Conservation (phyloP, 2,329 filamentous ascomycete genomes). For the Scedosporium dehoogii region DNA sequence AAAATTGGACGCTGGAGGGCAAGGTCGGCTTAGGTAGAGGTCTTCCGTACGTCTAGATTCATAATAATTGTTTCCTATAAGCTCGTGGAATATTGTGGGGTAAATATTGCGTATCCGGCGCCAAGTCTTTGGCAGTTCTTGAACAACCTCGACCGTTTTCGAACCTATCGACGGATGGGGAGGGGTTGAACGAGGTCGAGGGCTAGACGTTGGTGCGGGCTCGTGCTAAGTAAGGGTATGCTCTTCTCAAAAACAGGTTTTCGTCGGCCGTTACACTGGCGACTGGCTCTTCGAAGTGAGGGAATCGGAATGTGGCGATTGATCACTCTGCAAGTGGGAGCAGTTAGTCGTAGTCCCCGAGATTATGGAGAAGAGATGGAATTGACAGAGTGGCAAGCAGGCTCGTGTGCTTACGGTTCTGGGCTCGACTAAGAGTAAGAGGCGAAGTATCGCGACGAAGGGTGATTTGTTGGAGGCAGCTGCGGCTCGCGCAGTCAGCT, state of each 20-base stretch:
- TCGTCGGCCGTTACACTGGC: not conserved
- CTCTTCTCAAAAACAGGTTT: not conserved
- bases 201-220: not conserved
- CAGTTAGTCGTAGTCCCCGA: too few relatives aligned
- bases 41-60: not conserved
- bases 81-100: not conserved
- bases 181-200: not conserved
- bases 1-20: not conserved
- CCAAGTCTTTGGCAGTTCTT: too few relatives aligned
- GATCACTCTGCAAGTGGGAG: too few relatives aligned
- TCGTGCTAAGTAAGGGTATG: not conserved
- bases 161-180: not conserved
- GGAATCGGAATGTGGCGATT: too few relatives aligned
- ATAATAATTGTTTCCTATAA: not conserved
- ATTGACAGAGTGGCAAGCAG: too few relatives aligned
- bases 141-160: too few relatives aligned
- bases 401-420: too few relatives aligned
- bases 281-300: too few relatives aligned
- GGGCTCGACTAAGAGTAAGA: too few relatives aligned
- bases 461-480: not conserved
- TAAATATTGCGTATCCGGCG: not conserved
- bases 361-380: too few relatives aligned
- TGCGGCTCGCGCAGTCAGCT: not conserved
- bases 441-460: not conserved
- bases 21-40: not conserved